Evolutionary conservation across 257 asterid species (phyloP).

Genomic region (Plantago elongata): DNA sequence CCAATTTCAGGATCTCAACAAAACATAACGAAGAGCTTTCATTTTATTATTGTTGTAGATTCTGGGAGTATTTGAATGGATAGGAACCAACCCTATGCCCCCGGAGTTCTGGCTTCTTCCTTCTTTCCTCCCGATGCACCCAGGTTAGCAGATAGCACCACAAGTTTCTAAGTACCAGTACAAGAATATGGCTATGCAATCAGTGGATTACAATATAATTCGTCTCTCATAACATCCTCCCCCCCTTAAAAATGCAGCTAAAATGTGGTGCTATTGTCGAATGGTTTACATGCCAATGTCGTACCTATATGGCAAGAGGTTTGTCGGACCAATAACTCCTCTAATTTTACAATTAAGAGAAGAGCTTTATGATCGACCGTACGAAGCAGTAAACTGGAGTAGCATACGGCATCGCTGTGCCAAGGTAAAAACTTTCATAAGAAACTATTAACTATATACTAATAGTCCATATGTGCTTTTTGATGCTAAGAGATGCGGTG

Average conservation of each 20-base stretch:
- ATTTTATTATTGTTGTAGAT: constrained; percentile 30
- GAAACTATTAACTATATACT: not conserved
- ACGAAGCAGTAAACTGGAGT: constrained; percentile 48
- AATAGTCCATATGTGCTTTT: not conserved
- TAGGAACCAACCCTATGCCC: constrained; percentile 76
- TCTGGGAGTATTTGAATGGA: constrained; percentile 63
- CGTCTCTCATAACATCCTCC: not conserved
- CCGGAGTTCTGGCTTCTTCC: constrained; percentile 87
- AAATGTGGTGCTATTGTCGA: constrained; percentile 77
- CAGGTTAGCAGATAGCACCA: constrained; percentile 43
- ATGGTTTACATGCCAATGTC: constrained; percentile 87
- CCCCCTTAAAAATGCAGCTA: constrained; percentile 39
- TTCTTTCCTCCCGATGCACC: constrained; percentile 69
- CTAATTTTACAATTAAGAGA: constrained; percentile 51
- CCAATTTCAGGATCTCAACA: not conserved
- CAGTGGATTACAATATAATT: not conserved
- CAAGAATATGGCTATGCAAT: no score
- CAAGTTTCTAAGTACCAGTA: not conserved
- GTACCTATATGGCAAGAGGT: constrained; percentile 65
- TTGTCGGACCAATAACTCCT: constrained; percentile 68
- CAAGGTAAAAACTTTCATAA: constrained; percentile 32
- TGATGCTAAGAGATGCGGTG: not conserved
- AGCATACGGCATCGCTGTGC: constrained; percentile 57
- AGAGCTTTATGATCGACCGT: constrained; percentile 61
- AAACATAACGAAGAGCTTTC: not conserved